phyloP scores from a whole-genome alignment of 352 stramenopile genomes.

The Phytopythium sindhum region DNA sequence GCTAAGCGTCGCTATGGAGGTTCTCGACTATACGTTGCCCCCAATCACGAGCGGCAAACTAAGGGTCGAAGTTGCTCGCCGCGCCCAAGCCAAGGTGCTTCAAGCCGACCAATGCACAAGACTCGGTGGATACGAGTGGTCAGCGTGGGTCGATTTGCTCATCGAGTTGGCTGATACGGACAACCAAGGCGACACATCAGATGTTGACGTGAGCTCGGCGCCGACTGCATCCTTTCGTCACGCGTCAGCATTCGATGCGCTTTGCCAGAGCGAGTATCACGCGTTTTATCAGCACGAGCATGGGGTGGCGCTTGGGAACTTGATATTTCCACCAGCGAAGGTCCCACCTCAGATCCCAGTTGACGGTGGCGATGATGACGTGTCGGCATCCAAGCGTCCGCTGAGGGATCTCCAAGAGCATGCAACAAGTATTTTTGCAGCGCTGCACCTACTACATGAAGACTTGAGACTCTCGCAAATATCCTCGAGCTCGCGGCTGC shows the following conservation, averaged over 20 bases:
- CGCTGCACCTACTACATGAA: conserved; percentile 68
- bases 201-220: not conserved
- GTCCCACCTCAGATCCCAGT: not conserved
- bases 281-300: conserved; percentile 41
- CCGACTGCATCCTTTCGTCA: conserved; percentile 2
- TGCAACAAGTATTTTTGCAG: conserved; percentile 29
- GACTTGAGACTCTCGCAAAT: conserved; percentile 54
- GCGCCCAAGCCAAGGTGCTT: conserved; percentile 2
- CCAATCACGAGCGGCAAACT: not conserved
- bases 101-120: not conserved
- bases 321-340: conserved; percentile 20
- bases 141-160: not conserved
- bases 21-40: conserved; percentile 23
- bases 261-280: conserved; percentile 44
- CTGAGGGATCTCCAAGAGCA: not conserved
- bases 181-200: not conserved
- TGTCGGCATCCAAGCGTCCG: not conserved
- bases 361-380: not conserved
- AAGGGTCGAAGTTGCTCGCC: not conserved
- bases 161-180: not conserved
- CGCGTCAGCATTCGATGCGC: conserved; percentile 27
- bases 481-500: conserved; percentile 23
- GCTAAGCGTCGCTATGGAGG: conserved; percentile 28
- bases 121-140: not conserved
- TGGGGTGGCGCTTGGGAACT: conserved; percentile 32